Evolutionary conservation across 1,284 basidiomycete species (phyloP).

Genomic region (Gymnopus androsaceus): DNA sequence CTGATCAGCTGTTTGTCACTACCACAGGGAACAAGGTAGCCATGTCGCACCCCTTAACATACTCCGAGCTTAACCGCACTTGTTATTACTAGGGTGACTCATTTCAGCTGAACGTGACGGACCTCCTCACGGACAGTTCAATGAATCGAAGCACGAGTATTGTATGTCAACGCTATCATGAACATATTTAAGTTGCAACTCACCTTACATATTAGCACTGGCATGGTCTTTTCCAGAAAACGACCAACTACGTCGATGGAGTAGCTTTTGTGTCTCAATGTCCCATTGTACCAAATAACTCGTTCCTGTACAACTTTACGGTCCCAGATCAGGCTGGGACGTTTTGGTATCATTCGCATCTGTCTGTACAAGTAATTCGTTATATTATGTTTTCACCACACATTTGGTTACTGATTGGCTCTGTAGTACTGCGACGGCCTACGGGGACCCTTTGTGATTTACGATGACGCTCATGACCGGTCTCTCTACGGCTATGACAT

Average conservation of each 20-base stretch:
- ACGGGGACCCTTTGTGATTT: conserved; percentile 47
- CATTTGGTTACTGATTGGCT: not conserved
- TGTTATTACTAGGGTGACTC: conserved; percentile 20
- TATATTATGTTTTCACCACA: too few relatives aligned
- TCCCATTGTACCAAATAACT: conserved; percentile 37
- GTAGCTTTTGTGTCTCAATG: conserved; percentile 37
- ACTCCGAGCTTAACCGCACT: too few relatives aligned
- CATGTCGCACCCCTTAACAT: too few relatives aligned
- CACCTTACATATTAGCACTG: conserved; percentile 9
- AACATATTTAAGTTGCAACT: not conserved
- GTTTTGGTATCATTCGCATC: conserved; percentile 48
- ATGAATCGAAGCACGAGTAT: conserved; percentile 27
- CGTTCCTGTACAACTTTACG: conserved; percentile 36
- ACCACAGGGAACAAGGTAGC: too few relatives aligned
- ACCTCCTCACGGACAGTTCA: conserved; percentile 21
- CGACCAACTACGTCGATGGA: conserved; percentile 38
- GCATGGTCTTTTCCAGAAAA: conserved; percentile 38
- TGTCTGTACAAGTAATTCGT: conserved; percentile 25
- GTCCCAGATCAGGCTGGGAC: conserved; percentile 41
- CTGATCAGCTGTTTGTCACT: too few relatives aligned
- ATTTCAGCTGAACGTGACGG: conserved; percentile 25
- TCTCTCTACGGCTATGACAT: conserved; percentile 46
- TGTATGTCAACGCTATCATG: conserved; percentile 18
- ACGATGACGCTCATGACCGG: conserved; percentile 48
- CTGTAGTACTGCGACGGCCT: conserved; percentile 46